Evolutionary conservation across 352 stramenopile species (phyloP).

Genomic region (Phytophthora fragariae): DNA sequence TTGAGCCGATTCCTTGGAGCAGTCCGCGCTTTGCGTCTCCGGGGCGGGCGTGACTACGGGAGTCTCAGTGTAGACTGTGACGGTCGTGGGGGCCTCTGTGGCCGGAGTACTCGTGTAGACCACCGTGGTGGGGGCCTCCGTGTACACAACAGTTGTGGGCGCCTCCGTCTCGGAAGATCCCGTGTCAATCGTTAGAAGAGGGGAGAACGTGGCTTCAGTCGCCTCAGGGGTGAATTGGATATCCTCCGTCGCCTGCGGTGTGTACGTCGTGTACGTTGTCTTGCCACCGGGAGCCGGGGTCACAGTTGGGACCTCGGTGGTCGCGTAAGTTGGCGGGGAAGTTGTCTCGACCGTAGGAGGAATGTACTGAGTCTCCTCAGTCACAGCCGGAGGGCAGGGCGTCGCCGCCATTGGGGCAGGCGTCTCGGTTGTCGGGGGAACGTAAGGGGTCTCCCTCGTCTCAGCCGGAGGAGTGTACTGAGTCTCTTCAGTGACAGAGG

Average conservation of each 20-base stretch:
- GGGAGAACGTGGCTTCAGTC: conserved; percentile 8
- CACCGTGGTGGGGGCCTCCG: conserved; percentile 1
- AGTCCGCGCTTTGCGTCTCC: conserved; percentile 11
- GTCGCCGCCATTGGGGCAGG: not conserved
- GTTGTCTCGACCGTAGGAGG: not conserved
- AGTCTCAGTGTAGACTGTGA: too few relatives aligned
- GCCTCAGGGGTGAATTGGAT: too few relatives aligned
- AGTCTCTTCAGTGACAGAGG: not conserved
- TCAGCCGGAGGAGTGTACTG: not conserved
- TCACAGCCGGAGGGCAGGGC: not conserved
- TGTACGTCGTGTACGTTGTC: not conserved
- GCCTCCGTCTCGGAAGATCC: conserved; percentile 19
- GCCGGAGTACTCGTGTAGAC: too few relatives aligned
- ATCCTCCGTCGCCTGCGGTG: conserved; percentile 2
- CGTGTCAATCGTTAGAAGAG: conserved; percentile 19
- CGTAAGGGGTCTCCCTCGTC: conserved; percentile 3
- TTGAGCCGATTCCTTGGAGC: not conserved
- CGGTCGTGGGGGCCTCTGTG: too few relatives aligned
- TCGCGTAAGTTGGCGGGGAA: not conserved
- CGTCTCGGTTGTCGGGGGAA: not conserved
- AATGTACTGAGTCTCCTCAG: conserved; percentile 2
- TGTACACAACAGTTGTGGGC: conserved; percentile 8
- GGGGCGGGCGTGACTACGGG: not conserved
- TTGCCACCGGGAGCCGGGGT: not conserved
- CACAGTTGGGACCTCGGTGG: not conserved